Evolutionary conservation across 139 green algal genomes (phyloP).

Genomic region (Chlamydomonas schloesseri): DNA sequence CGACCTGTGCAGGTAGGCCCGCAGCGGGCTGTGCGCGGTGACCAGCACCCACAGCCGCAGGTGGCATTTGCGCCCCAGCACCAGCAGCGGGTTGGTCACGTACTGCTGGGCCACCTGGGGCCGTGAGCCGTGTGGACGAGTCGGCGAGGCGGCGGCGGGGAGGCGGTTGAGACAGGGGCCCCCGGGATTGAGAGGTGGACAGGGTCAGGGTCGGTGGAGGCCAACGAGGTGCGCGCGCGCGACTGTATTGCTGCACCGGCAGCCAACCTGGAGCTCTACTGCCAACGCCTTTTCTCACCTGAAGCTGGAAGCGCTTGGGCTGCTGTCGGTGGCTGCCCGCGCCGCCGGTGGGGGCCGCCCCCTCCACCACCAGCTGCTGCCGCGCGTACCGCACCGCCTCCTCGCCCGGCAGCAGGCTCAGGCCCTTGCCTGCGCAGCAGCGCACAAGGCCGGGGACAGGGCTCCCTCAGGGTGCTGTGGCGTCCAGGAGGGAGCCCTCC

Average conservation of each 20-base stretch:
- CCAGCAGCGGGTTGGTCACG: slow-evolving; percentile 54
- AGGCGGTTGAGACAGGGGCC: no score
- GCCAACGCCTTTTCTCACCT: no score
- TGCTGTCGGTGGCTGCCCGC: not conserved
- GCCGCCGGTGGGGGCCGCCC: not conserved
- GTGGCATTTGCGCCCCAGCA: slow-evolving; percentile 69
- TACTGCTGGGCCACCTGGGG: slow-evolving; percentile 68
- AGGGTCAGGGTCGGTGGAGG: no score
- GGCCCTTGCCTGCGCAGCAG: slow-evolving; percentile 53
- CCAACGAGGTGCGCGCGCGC: no score
- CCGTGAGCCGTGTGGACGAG: no score
- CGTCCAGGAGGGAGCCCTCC: no score
- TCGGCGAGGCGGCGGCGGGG: no score
- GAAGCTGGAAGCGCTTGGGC: slow-evolving; percentile 3
- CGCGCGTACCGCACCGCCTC: slow-evolving; percentile 27
- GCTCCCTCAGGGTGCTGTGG: no score
- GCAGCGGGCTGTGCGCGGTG: slow-evolving; percentile 51
- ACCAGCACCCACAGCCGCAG: slow-evolving; percentile 72
- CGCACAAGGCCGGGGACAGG: no score
- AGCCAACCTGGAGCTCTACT: no score
- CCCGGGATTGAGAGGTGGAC: no score
- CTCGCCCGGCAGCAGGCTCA: slow-evolving; percentile 50
- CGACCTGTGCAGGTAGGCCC: slow-evolving; percentile 61
- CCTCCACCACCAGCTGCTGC: not conserved
- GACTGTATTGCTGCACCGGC: no score